Conservation (phyloP, 2,329 filamentous ascomycete species). For the Pseudopithomyces chartarum region DNA sequence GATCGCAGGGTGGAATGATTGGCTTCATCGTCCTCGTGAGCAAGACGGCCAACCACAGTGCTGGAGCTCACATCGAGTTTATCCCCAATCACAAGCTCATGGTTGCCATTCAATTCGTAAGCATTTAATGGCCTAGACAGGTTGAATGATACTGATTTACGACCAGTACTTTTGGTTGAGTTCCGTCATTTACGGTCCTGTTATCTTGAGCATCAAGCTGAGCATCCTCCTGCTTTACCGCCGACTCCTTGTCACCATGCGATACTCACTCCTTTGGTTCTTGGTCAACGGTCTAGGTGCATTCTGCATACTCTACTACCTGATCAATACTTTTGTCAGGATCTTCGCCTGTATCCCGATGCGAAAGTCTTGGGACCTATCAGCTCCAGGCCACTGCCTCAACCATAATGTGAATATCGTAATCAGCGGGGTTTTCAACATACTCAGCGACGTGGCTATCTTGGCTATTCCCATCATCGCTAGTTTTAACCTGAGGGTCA, state of each 20-base stretch:
- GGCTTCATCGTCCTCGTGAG: slow-evolving; percentile 11
- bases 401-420: slow-evolving; percentile 3
- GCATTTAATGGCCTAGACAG: not conserved
- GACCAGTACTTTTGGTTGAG: slow-evolving; percentile 14
- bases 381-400: slow-evolving; percentile 2
- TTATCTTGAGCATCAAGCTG: slow-evolving; percentile 14
- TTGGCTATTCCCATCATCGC: slow-evolving; percentile 10
- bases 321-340: slow-evolving; percentile 8
- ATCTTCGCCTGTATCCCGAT: slow-evolving; percentile 11
- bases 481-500: slow-evolving; percentile 7
- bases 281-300: slow-evolving; percentile 7
- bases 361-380: slow-evolving; percentile 1
- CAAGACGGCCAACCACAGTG: slow-evolving; percentile 4
- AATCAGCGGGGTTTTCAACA: slow-evolving; percentile 16
- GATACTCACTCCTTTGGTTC: slow-evolving; percentile 13
- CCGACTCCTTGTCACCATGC: slow-evolving; percentile 10
- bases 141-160: not conserved
- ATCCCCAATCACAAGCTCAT: too few species aligned
- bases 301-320: slow-evolving; percentile 12
- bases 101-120: slow-evolving; percentile 10
- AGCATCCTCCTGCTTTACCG: slow-evolving; percentile 14
- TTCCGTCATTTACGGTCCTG: slow-evolving; percentile 14
- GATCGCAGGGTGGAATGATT: slow-evolving; percentile 6
- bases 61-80: slow-evolving; percentile 12
- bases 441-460: slow-evolving; percentile 11